Conservation (phyloP, 2,329 filamentous ascomycete species). For the Zymoseptoria pseudotritici region DNA sequence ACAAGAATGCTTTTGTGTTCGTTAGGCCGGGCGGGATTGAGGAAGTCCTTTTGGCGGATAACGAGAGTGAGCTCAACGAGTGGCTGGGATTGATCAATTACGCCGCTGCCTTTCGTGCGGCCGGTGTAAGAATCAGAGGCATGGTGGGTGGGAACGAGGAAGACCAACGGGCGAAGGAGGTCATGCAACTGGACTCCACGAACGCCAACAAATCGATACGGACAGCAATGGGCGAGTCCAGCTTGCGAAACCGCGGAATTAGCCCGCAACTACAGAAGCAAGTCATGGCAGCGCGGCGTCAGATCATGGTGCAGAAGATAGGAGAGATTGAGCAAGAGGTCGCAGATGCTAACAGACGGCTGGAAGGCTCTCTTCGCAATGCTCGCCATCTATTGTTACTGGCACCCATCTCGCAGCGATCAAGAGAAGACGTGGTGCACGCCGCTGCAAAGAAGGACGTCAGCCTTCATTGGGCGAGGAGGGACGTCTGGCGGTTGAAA, state of each 20-base stretch:
- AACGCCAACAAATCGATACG: conserved; percentile 48
- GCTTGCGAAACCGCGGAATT: conserved; percentile 45
- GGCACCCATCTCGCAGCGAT: conserved; percentile 84
- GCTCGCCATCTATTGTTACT: conserved; percentile 83
- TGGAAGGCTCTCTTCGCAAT: conserved; percentile 79
- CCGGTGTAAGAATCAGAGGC: conserved; percentile 82
- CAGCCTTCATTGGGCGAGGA: conserved; percentile 86
- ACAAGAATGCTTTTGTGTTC: conserved; percentile 91
- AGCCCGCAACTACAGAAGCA: conserved; percentile 71
- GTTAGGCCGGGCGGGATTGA: conserved; percentile 80
- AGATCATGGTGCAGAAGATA: conserved; percentile 79
- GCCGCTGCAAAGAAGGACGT: conserved; percentile 78
- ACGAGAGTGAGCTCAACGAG: conserved; percentile 86
- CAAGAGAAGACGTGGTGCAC: conserved; percentile 75
- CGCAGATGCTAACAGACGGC: conserved; percentile 61
- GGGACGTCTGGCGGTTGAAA: conserved; percentile 86
- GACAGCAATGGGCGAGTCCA: conserved; percentile 65
- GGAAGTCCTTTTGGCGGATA: conserved; percentile 84
- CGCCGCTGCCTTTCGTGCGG: conserved; percentile 85
- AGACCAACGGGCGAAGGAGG: conserved; percentile 53
- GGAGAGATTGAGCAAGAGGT: conserved; percentile 75
- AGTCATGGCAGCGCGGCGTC: conserved; percentile 71
- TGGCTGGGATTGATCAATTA: conserved; percentile 97
- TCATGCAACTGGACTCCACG: conserved; percentile 61
- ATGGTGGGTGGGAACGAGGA: conserved; percentile 80